Conservation (phyloP, 495 filamentous ascomycete species). For the Talaromyces proteolyticus region DNA sequence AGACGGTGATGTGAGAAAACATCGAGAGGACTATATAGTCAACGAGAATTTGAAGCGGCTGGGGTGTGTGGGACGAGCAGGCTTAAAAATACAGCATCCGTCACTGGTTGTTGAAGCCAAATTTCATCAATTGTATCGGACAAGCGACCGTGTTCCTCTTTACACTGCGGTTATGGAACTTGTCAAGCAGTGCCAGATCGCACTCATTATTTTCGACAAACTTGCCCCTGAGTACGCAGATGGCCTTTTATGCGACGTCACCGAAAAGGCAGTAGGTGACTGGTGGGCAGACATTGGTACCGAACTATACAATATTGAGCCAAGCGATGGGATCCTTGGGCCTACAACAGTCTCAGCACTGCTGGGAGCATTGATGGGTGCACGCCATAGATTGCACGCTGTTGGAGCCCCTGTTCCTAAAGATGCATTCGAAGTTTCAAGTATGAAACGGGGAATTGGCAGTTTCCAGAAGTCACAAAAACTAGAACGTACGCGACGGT, state of each 20-base stretch:
- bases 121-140: constrained; percentile 85
- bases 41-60: constrained; percentile 92
- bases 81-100: constrained; percentile 70
- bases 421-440: constrained; percentile 83
- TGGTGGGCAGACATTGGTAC: constrained; percentile 97
- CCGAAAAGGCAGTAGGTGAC: constrained; percentile 81
- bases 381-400: constrained; percentile 77
- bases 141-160: constrained; percentile 71
- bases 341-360: constrained; percentile 89
- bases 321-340: constrained; percentile 83
- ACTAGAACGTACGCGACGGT: constrained; percentile 63
- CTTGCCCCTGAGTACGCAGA: constrained; percentile 86
- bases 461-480: constrained; percentile 89
- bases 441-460: constrained; percentile 74
- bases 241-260: constrained; percentile 87
- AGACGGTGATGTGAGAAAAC: constrained; percentile 74
- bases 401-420: constrained; percentile 82
- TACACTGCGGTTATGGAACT: constrained; percentile 77
- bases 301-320: constrained; percentile 85
- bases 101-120: constrained; percentile 79
- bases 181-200: constrained; percentile 87
- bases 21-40: constrained; percentile 83
- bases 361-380: constrained; percentile 81
- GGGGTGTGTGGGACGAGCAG: constrained; percentile 85
- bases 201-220: constrained; percentile 82